Conservation (phyloP, 2,329 filamentous ascomycete species). For the Claviceps africana region DNA sequence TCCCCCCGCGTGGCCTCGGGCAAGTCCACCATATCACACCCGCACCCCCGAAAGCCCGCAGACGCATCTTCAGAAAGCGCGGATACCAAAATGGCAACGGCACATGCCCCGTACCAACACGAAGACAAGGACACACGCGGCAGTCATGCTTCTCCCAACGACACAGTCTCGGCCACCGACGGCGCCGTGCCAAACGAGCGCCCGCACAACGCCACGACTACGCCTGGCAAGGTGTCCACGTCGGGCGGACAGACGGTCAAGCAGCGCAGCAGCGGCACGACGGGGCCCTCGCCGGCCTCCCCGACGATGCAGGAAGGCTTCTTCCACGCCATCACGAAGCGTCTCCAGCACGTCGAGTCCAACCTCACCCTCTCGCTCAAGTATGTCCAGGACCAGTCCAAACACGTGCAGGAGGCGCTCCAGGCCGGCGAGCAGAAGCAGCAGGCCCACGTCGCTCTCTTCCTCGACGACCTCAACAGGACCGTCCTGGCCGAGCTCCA, state of each 20-base stretch:
- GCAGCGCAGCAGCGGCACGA: conserved; percentile 16
- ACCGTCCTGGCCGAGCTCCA: conserved; percentile 74
- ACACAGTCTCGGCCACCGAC: background rate
- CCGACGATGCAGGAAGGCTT: conserved; percentile 94
- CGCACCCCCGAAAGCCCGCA: background rate
- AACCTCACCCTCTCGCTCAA: conserved; percentile 87
- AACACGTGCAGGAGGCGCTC: conserved; percentile 76
- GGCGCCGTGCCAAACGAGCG: conserved; percentile 2
- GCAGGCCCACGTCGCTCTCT: conserved; percentile 65
- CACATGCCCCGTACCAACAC: background rate
- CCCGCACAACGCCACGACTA: conserved; percentile 1
- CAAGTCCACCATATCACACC: background rate
- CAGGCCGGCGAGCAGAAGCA: conserved; percentile 78
- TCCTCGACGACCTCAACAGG: conserved; percentile 71
- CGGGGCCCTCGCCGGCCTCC: conserved; percentile 22
- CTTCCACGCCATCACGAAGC: conserved; percentile 92
- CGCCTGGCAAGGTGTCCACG: conserved; percentile 1
- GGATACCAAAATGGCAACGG: background rate
- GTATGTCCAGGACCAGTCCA: conserved; percentile 94
- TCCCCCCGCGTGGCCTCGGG: background rate
- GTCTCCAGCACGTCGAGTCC: conserved; percentile 76
- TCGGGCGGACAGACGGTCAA: conserved; percentile 12
- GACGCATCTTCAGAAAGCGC: background rate
- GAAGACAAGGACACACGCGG: background rate
- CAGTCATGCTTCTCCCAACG: background rate